phyloP scores from a whole-genome alignment of 352 stramenopile genomes.

The Globisporangium recalcitrans region DNA sequence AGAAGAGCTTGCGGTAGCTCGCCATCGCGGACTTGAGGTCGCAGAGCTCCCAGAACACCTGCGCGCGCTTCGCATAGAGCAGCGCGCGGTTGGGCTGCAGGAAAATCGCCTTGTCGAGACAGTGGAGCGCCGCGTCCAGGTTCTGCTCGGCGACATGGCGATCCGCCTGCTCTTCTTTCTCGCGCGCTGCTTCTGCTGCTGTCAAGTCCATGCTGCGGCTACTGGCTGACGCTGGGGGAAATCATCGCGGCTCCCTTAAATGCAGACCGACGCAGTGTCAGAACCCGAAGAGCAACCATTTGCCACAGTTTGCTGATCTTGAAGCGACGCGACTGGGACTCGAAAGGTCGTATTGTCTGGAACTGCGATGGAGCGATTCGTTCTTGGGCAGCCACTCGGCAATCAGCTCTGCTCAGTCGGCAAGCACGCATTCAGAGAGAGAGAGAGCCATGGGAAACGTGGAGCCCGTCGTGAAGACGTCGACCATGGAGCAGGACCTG shows the following conservation, averaged over 20 bases:
- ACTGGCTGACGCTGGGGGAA: neutral
- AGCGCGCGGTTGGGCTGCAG: slow-evolving; percentile 42
- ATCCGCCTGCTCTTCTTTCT: slow-evolving; percentile 47
- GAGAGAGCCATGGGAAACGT: slow-evolving; percentile 31
- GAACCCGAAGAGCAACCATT: slow-evolving; percentile 4
- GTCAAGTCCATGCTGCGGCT: slow-evolving; percentile 30
- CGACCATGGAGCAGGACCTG: slow-evolving; percentile 83
- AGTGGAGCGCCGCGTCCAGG: slow-evolving; percentile 44
- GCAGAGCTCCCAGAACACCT: slow-evolving; percentile 68
- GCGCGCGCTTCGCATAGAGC: slow-evolving; percentile 61
- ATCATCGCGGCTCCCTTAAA: neutral
- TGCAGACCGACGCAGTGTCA: neutral
- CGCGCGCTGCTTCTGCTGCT: slow-evolving; percentile 39
- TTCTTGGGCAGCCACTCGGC: neutral
- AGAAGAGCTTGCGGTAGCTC: slow-evolving; percentile 72
- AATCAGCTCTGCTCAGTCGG: neutral
- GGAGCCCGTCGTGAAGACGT: slow-evolving; percentile 86
- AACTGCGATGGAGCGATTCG: too few species aligned
- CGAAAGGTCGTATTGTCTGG: slow-evolving; percentile 18
- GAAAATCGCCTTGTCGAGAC: slow-evolving; percentile 75
- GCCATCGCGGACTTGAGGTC: slow-evolving; percentile 79
- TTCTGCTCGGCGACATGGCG: slow-evolving; percentile 24
- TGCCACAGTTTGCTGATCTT: slow-evolving; percentile 4
- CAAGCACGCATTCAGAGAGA: neutral
- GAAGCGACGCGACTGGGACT: slow-evolving; percentile 2